Percentiles rank a stretch among this genome's conserved stretches.
Evolutionary conservation across 108 stramenopile genomes (phyloP).

Genomic region (Discostella pseudostelligera): DNA sequence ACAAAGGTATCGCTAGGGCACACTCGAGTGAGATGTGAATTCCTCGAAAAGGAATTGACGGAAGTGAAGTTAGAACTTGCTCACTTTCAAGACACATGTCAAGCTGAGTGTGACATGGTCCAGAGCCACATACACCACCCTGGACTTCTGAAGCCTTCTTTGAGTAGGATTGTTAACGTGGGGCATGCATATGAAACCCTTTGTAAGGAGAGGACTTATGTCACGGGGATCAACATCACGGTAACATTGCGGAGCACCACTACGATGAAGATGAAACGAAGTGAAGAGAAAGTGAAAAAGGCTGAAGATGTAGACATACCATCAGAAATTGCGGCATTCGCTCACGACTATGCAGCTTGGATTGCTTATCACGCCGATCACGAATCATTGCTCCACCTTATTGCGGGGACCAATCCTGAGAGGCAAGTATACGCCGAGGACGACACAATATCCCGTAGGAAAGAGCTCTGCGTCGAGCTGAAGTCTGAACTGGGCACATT

Average conservation of each 20-base stretch:
- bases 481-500: constrained; percentile 31
- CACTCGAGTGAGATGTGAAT: constrained; percentile 38
- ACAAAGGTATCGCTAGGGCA: constrained; percentile 35
- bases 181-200: constrained; percentile 48
- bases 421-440: constrained; percentile 51
- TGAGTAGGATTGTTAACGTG: constrained; percentile 38
- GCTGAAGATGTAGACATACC: constrained; percentile 42
- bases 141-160: constrained; percentile 34
- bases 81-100: constrained; percentile 25
- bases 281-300: constrained; percentile 14
- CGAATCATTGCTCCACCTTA: constrained; percentile 45
- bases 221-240: constrained; percentile 45
- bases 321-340: constrained; percentile 46
- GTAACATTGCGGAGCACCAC: constrained; percentile 13
- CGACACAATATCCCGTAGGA: constrained; percentile 38
- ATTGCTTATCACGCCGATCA: constrained; percentile 47
- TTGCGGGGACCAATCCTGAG: constrained; percentile 48
- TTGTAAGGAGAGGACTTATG: constrained; percentile 49
- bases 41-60: constrained; percentile 32
- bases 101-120: constrained; percentile 34
- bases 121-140: constrained; percentile 23
- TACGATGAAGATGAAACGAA: constrained; percentile 17
- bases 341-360: constrained; percentile 49
- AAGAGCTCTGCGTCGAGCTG: constrained; percentile 28
- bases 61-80: constrained; percentile 30